These are phyloP conservation scores for Ciborinia camelliae DNA, from an alignment of 2,329 filamentous ascomycete species.

Conservation along the genomic window DNA sequence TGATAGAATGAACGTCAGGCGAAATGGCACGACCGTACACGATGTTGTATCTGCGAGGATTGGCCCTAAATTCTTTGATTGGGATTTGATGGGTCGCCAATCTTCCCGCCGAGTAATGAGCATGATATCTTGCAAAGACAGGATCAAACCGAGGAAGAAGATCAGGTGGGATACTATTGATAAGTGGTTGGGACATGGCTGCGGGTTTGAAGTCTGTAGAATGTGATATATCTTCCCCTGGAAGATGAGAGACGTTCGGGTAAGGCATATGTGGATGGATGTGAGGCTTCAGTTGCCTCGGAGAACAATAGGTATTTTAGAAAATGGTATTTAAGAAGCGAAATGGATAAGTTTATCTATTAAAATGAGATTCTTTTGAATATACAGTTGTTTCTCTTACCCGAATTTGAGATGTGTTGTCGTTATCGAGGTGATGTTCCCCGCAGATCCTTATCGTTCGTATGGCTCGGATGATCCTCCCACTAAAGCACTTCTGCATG, in stretches of 20 bases:
- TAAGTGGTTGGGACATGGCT: slow-evolving; percentile 37
- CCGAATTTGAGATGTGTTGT: slow-evolving; percentile 1
- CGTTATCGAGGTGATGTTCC: slow-evolving; percentile 5
- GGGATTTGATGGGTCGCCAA: slow-evolving; percentile 42
- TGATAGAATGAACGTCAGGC: slow-evolving; percentile 39
- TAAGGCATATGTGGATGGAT: background rate
- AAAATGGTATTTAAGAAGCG: background rate
- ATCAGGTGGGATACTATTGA: slow-evolving; percentile 42
- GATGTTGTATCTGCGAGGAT: slow-evolving; percentile 40
- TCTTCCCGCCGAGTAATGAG: slow-evolving; percentile 43
- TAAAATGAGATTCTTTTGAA: background rate
- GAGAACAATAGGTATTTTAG: background rate
- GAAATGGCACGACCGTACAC: slow-evolving; percentile 40
- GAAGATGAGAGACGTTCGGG: slow-evolving; percentile 10
- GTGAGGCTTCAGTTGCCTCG: background rate
- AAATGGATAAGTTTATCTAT: slow-evolving; percentile 7
- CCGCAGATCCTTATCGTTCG: slow-evolving; percentile 14
- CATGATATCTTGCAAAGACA: slow-evolving; percentile 42
- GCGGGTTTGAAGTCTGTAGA: slow-evolving; percentile 15
- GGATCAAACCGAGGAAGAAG: slow-evolving; percentile 42
- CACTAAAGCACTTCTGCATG: slow-evolving; percentile 1
- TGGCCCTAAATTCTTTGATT: slow-evolving; percentile 38
- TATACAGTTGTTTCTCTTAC: background rate
- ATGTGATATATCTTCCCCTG: slow-evolving; percentile 3
- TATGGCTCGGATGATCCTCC: slow-evolving; percentile 6